phyloP scores from a whole-genome alignment of 106 monocot species.

The Apostasia ramifera region DNA sequence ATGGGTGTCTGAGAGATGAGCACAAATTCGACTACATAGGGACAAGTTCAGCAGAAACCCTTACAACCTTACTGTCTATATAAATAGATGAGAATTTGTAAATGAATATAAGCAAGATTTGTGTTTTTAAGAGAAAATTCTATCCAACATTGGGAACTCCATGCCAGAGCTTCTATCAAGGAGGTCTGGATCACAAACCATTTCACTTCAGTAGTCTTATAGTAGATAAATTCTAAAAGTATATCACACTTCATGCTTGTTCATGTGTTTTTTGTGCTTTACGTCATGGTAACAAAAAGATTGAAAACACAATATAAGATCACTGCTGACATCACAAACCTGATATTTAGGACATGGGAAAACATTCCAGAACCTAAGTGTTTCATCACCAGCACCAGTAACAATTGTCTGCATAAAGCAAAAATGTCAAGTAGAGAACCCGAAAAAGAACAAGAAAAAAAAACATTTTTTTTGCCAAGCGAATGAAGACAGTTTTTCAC shows the following conservation, averaged over 20 bases:
- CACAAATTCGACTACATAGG: no score
- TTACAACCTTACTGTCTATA: no score
- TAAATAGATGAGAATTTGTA: no score
- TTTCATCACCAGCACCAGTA: constrained; percentile 96
- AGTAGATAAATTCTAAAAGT: neutral
- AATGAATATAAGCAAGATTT: no score
- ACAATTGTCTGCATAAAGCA: constrained; percentile 74
- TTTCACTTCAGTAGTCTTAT: neutral
- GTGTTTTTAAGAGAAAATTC: no score
- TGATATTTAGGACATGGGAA: constrained; percentile 85
- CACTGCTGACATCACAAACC: constrained; percentile 20
- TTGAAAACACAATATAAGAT: neutral
- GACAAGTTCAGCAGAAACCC: no score
- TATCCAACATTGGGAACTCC: no score
- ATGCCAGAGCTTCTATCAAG: neutral
- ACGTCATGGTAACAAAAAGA: neutral
- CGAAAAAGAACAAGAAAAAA: neutral
- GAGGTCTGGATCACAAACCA: neutral
- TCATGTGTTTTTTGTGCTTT: no score
- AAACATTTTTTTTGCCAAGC: neutral
- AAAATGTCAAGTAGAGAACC: neutral
- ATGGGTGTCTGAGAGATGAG: no score
- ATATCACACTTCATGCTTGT: neutral
- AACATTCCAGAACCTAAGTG: constrained; percentile 91
- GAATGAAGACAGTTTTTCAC: constrained; percentile 21